Evolutionary conservation across 2,329 filamentous ascomycete species (phyloP).

Genomic region (Talaromyces sp.): DNA sequence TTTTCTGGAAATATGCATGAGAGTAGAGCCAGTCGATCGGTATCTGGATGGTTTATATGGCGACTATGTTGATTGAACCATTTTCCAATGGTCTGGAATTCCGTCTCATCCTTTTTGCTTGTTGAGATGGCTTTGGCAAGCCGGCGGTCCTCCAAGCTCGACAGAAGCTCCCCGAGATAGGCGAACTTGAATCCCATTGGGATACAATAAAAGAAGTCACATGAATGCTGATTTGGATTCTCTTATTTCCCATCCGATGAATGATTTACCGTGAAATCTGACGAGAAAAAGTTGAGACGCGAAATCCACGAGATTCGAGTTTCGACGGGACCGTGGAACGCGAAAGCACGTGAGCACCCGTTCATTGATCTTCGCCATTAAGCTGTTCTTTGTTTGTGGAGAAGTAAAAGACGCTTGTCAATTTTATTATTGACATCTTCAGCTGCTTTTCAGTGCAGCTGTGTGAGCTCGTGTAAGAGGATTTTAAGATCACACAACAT

Average conservation of each 20-base stretch:
- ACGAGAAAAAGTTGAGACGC: slow-evolving; percentile 1
- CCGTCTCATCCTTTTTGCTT: slow-evolving; percentile 33
- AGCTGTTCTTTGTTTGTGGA: no score
- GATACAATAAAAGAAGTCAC: background rate
- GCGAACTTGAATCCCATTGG: slow-evolving; percentile 60
- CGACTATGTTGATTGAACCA: slow-evolving; percentile 72
- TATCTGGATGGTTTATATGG: slow-evolving; percentile 59
- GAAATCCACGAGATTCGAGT: background rate
- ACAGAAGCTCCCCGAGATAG: slow-evolving; percentile 73
- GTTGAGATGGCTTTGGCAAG: slow-evolving; percentile 36
- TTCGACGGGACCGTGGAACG: slow-evolving; percentile 30
- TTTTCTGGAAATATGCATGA: slow-evolving; percentile 76
- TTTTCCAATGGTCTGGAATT: slow-evolving; percentile 52
- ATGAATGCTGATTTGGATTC: background rate
- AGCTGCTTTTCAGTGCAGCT: no score
- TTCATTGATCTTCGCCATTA: background rate
- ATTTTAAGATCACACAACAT: no score
- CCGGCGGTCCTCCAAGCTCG: slow-evolving; percentile 61
- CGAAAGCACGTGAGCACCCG: slow-evolving; percentile 35
- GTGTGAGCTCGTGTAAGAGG: no score
- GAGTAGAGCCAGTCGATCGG: slow-evolving; percentile 66
- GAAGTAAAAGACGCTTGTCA: background rate
- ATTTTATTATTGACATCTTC: background rate
- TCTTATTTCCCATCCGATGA: background rate
- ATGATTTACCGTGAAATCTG: background rate